phyloP scores from a whole-genome alignment of 306 rosid genomes.

The Castanopsis chinensis region DNA sequence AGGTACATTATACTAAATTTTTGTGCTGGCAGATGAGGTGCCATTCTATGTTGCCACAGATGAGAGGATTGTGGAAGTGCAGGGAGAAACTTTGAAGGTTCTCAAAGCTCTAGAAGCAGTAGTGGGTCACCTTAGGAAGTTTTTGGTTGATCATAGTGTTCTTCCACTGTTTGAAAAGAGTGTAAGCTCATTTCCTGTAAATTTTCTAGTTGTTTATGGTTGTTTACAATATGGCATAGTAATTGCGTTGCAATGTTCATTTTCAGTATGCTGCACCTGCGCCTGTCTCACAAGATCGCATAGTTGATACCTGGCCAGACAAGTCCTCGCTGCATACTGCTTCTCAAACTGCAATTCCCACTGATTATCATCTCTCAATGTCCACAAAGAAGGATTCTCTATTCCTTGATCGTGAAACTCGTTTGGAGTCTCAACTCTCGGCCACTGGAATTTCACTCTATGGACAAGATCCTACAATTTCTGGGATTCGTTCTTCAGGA shows the following conservation, averaged over 20 bases:
- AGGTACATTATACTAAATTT: conserved; percentile 17
- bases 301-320: conserved; percentile 66
- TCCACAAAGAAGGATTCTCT: conserved; percentile 68
- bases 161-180: conserved; percentile 92
- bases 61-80: conserved; percentile 93
- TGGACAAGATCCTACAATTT: conserved; percentile 64
- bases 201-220: conserved; percentile 3
- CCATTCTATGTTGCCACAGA: conserved; percentile 84
- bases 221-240: conserved; percentile 5
- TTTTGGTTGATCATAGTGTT: conserved; percentile 93
- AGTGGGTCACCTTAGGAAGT: conserved; percentile 84
- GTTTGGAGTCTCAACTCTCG: conserved; percentile 64
- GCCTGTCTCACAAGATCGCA: conserved; percentile 60
- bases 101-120: conserved; percentile 87
- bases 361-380: conserved; percentile 46
- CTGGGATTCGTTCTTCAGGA: conserved; percentile 76
- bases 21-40: conserved; percentile 65
- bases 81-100: conserved; percentile 89
- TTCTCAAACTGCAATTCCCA: conserved; percentile 53
- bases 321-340: conserved; percentile 51
- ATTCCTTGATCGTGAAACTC: conserved; percentile 64
- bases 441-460: conserved; percentile 66
- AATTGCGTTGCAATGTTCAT: conserved; percentile 10
- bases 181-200: conserved; percentile 49
- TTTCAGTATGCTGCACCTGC: conserved; percentile 48